A percentile compares a stretch with the other conserved stretches of the same genome.
Evolutionary conservation across 202 grass and related monocot genomes (phyloP).

Genomic region (Miscanthus sacchariflorus): DNA sequence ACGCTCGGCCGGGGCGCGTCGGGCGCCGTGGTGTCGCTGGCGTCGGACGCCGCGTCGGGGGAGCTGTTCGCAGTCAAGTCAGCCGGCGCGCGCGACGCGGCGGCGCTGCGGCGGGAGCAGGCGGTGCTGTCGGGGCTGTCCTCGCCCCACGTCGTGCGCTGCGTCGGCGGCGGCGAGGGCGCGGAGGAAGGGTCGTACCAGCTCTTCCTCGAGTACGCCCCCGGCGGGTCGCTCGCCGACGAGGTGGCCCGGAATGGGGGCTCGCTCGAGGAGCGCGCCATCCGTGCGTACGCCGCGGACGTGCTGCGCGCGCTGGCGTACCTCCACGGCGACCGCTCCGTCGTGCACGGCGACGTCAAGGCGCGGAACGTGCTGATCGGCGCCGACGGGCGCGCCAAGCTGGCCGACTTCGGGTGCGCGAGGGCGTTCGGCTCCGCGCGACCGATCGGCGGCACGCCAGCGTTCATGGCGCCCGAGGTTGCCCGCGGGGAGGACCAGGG

Average conservation of each 20-base stretch:
- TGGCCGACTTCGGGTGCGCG: constrained; percentile 84
- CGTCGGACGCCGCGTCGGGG: constrained; percentile 47
- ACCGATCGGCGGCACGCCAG: constrained; percentile 66
- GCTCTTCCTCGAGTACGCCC: constrained; percentile 71
- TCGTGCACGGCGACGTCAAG: constrained; percentile 80
- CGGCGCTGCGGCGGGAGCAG: constrained; percentile 53
- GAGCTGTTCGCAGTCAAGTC: constrained; percentile 75
- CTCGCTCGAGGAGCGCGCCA: constrained; percentile 42
- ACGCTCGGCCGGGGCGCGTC: constrained; percentile 71
- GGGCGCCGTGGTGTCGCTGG: constrained; percentile 63
- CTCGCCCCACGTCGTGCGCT: constrained; percentile 64
- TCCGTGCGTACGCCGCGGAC: constrained; percentile 41
- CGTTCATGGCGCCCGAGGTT: constrained; percentile 92
- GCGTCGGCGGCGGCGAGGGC: constrained; percentile 46
- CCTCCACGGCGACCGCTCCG: constrained; percentile 45
- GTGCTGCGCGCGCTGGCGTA: constrained; percentile 66
- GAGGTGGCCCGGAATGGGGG: constrained; percentile 50
- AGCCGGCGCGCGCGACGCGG: constrained; percentile 29
- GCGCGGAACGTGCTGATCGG: constrained; percentile 62
- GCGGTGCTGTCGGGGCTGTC: constrained; percentile 36
- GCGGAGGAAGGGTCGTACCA: constrained; percentile 44
- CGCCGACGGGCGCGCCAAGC: constrained; percentile 59
- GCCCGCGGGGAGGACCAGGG: constrained; percentile 73
- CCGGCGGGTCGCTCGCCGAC: constrained; percentile 71
- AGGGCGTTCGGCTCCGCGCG: not conserved